Conservation (phyloP, 768 basidiomycete genomes). For the Tricholoma sp. region DNA sequence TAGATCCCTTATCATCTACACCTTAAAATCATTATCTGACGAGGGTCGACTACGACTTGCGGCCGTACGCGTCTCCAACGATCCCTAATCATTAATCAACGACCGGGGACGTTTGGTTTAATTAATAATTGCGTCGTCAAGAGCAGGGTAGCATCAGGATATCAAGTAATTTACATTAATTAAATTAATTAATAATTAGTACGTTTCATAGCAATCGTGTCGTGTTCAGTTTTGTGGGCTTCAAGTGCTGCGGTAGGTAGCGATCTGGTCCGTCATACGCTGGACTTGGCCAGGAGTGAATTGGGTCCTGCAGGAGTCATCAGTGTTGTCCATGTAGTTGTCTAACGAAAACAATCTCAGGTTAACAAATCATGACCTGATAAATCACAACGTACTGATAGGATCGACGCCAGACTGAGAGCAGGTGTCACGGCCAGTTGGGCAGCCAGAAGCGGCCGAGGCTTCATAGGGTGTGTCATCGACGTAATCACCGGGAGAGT, state of each 20-base stretch:
- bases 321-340: conserved; percentile 53
- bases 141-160: too few species aligned
- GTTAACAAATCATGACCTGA: neutral
- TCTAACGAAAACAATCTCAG: conserved; percentile 16
- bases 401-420: conserved; percentile 23
- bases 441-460: neutral
- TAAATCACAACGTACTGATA: conserved; percentile 28
- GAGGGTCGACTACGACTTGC: too few species aligned
- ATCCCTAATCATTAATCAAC: too few species aligned
- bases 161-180: too few species aligned
- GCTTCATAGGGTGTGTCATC: conserved; percentile 44
- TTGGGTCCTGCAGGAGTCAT: conserved; percentile 45
- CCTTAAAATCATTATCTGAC: too few species aligned
- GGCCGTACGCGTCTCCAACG: too few species aligned
- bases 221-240: conserved; percentile 11
- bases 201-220: too few species aligned
- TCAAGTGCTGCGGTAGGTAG: conserved; percentile 37
- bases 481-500: conserved; percentile 35
- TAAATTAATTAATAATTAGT: too few species aligned
- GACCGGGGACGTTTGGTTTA: too few species aligned
- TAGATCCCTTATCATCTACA: too few species aligned
- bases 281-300: conserved; percentile 43
- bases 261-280: conserved; percentile 36
- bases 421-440: too few species aligned
- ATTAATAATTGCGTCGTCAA: too few species aligned